phyloP scores from a whole-genome alignment of 306 rosid species.

The Vigna hirtella region DNA sequence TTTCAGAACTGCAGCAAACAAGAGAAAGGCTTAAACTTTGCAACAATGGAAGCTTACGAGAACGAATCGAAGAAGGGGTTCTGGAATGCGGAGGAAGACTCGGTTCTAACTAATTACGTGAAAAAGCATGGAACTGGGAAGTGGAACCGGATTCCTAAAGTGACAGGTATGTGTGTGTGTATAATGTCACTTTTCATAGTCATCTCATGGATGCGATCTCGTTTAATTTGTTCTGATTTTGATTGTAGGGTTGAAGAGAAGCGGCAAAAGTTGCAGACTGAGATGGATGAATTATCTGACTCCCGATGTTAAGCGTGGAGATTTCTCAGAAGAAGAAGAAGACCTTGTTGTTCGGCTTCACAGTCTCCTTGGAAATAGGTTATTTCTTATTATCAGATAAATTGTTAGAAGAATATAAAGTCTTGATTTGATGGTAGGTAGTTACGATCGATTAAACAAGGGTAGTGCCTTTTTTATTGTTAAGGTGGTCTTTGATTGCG shows the following conservation, averaged over 20 bases:
- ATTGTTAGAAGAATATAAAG: neutral
- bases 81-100: constrained; percentile 17
- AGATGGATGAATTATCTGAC: constrained; percentile 72
- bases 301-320: constrained; percentile 63
- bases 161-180: constrained; percentile 40
- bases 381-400: neutral
- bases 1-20: too few species aligned
- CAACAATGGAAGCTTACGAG: neutral
- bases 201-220: neutral
- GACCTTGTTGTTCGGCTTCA: constrained; percentile 74
- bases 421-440: too few species aligned
- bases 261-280: constrained; percentile 71
- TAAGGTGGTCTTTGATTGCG: constrained; percentile 75
- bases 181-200: neutral
- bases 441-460: too few species aligned
- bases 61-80: neutral
- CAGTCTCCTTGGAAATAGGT: constrained; percentile 70
- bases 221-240: neutral
- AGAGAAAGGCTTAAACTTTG: neutral
- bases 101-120: constrained; percentile 49
- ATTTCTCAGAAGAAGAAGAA: constrained; percentile 65
- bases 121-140: constrained; percentile 61
- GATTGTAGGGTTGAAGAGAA: constrained; percentile 61
- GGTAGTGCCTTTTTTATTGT: neutral
- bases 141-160: constrained; percentile 65